Conservation (phyloP, 345 rosid genomes). For the Eutrema yunnanense region DNA sequence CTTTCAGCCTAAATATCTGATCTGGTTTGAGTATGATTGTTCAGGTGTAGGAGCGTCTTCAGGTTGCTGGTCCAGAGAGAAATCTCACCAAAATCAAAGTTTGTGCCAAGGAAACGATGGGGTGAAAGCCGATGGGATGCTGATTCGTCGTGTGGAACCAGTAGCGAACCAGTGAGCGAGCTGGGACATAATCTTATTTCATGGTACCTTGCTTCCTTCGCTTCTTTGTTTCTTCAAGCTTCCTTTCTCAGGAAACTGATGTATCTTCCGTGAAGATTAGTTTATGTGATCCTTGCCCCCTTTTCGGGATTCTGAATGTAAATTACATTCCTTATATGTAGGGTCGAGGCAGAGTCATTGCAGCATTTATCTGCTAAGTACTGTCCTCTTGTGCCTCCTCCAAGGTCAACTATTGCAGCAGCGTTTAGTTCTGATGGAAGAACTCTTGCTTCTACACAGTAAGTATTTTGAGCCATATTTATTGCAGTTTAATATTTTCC, state of each 20-base stretch:
- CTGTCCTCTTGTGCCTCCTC: conserved; percentile 88
- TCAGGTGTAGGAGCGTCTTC: conserved; percentile 55
- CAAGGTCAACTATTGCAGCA: conserved; percentile 97
- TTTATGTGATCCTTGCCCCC: not conserved
- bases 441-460: conserved; percentile 92
- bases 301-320: not conserved
- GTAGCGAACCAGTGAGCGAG: conserved; percentile 46
- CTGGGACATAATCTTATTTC: conserved; percentile 64
- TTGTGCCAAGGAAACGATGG: conserved; percentile 57
- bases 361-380: conserved; percentile 76
- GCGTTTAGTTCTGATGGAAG: conserved; percentile 93
- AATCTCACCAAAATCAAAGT: conserved; percentile 57
- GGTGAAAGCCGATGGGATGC: conserved; percentile 40
- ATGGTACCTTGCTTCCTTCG: conserved; percentile 40
- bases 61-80: conserved; percentile 64
- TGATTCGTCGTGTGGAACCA: conserved; percentile 30
- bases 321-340: conserved; percentile 17
- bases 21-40: conserved; percentile 10
- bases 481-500: not conserved
- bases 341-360: conserved; percentile 88
- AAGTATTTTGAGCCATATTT: conserved; percentile 18
- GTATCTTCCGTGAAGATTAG: not conserved
- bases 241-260: not conserved
- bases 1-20: not conserved
- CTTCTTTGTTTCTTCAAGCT: not conserved